Conservation (phyloP, 139 green algal species). For the Pseudopediastrum boryanum region DNA sequence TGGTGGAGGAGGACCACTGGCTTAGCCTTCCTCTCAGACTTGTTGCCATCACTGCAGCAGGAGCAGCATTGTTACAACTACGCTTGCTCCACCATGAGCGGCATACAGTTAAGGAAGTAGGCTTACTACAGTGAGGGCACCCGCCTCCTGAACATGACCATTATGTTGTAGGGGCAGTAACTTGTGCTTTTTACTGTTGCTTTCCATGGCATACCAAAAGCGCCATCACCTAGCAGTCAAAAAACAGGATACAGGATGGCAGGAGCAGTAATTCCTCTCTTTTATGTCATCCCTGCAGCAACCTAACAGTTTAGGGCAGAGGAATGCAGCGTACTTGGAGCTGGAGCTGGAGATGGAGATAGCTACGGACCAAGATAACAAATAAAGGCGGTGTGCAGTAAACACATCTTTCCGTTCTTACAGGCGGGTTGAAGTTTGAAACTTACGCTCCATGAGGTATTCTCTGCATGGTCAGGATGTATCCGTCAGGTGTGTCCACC, state of each 20-base stretch:
- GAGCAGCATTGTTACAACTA: slow-evolving; percentile 57
- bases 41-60: slow-evolving; percentile 39
- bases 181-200: too few species aligned
- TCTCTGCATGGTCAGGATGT: slow-evolving; percentile 51
- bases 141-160: background rate
- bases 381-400: background rate
- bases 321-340: background rate
- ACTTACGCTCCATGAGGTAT: slow-evolving; percentile 53
- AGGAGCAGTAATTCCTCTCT: background rate
- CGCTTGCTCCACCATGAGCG: slow-evolving; percentile 52
- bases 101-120: background rate
- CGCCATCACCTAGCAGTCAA: background rate
- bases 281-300: background rate
- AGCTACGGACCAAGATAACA: background rate
- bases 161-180: background rate
- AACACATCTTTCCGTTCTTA: background rate
- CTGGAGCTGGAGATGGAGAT: background rate
- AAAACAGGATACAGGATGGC: background rate
- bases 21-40: background rate
- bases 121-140: background rate
- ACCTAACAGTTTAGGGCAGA: background rate
- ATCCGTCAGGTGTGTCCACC: slow-evolving; percentile 64
- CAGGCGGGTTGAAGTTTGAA: background rate
- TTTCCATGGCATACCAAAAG: background rate
- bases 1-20: slow-evolving; percentile 76